Evolutionary conservation across 768 basidiomycete species (phyloP), one percentile per base, ranked within the genome.

Genomic region (Grammothele lineata): DNA sequence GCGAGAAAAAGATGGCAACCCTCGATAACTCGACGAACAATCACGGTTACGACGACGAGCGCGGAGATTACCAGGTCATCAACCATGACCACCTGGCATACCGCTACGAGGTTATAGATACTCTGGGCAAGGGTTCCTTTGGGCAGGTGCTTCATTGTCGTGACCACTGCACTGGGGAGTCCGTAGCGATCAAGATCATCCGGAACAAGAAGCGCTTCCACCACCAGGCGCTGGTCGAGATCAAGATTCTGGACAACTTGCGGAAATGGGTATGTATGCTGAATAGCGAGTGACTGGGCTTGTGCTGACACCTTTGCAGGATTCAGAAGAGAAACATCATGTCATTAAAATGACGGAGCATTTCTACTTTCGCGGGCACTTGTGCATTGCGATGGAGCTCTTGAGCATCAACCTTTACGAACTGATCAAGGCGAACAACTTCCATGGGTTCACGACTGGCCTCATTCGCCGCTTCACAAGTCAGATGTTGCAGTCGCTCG

Each of bases 141-240:
- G 96, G 96, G 15, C 96, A 98, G 63, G 96, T 99, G 12, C 67
- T 97, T 17, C 86, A 90, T 62, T 97, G 95, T 66, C 84, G 95
- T 34, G 96, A 98, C 67, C 91, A 98, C 62, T 83, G 81, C 60
- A 92, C 93, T 11, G 96, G 96, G 9, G 80, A 89, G 58, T 93
- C 92, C n/a, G 91, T 98, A 9, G 96, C 96, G 15, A 84, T 99
- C 71, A 99, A 99, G 76, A 98, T 99, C 53, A 98, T 99, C 58
- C 83, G 96, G 33, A 98, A 98, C 73, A 98, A 97, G 76, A 97
- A 98, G 68, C 78, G 96, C 39, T 98, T 98, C 73, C 94, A 98
- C 64, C 91, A 95, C 59, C 96, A 98, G 65, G 96, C 95, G 1
- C 66, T 98, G 36, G 94, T 98, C n/a, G 96, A 98, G 70, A 95